Conservation (phyloP, 306 rosid species). For the Prunus fruticosa region DNA sequence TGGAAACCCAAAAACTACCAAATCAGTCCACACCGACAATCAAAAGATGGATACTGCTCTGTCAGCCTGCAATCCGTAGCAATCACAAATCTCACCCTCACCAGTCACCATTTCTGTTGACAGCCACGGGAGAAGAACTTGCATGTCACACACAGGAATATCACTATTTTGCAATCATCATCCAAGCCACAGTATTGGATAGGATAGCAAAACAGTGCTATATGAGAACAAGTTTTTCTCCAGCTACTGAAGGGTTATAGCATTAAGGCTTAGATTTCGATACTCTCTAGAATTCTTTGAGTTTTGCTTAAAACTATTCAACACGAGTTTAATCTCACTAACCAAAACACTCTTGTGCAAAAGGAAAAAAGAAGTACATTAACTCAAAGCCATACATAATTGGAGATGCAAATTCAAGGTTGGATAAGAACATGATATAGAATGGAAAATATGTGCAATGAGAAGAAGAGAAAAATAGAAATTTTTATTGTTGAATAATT, state of each 20-base stretch:
- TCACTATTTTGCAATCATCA: no score
- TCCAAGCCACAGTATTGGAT: no score
- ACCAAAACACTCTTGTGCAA: not conserved
- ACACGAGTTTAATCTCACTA: not conserved
- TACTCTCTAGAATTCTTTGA: not conserved
- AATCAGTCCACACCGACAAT: not conserved
- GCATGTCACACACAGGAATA: no score
- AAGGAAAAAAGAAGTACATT: not conserved
- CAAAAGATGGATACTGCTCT: not conserved
- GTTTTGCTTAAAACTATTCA: not conserved
- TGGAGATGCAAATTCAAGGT: not conserved
- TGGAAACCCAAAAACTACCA: conserved; percentile 4
- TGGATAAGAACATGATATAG: not conserved
- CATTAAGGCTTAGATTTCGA: not conserved
- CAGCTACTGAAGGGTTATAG: not conserved
- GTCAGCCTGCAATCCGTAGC: not conserved
- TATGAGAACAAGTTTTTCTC: no score
- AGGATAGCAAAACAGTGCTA: no score
- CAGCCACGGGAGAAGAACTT: no score
- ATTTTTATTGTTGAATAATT: conserved; percentile 61
- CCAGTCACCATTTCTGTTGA: no score
- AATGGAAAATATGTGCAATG: not conserved
- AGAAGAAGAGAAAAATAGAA: conserved; percentile 11
- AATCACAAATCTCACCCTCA: no score
- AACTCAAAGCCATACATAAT: not conserved